Evolutionary conservation across 2,329 filamentous ascomycete genomes (phyloP).

Genomic region (Ramichloridium luteum): DNA sequence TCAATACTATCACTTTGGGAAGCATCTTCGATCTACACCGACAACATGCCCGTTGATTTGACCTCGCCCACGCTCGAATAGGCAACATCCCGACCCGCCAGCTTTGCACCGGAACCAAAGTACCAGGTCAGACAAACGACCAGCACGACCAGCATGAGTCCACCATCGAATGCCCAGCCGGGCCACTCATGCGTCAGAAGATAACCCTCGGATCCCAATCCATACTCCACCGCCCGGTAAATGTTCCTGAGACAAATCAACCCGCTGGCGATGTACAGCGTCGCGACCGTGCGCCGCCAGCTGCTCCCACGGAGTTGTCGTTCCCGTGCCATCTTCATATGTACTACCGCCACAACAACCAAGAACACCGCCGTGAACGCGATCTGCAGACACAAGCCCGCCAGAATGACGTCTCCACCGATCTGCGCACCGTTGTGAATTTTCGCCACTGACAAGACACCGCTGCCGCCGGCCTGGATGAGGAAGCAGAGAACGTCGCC

Average conservation of each 20-base stretch:
- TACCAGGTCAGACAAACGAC: slow-evolving; percentile 9
- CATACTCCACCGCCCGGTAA: slow-evolving; percentile 39
- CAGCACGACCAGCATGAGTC: slow-evolving; percentile 31
- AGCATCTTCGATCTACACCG: too few species aligned
- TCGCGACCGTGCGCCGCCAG: slow-evolving; percentile 26
- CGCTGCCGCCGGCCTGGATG: slow-evolving; percentile 38
- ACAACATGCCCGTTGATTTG: too few species aligned
- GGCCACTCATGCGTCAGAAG: slow-evolving; percentile 31
- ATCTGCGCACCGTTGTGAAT: slow-evolving; percentile 22
- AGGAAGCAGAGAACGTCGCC: slow-evolving; percentile 43
- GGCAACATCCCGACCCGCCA: too few species aligned
- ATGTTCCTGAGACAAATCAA: slow-evolving; percentile 37
- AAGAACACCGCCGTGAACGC: slow-evolving; percentile 46
- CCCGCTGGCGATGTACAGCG: slow-evolving; percentile 28
- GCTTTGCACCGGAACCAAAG: too few species aligned
- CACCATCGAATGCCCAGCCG: slow-evolving; percentile 35
- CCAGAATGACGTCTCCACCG: slow-evolving; percentile 44
- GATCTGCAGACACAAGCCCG: slow-evolving; percentile 46
- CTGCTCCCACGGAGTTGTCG: slow-evolving; percentile 9
- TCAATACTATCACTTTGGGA: too few species aligned
- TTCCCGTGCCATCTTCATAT: slow-evolving; percentile 28
- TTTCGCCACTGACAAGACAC: slow-evolving; percentile 24
- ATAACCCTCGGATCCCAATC: slow-evolving; percentile 31
- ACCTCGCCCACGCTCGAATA: too few species aligned
- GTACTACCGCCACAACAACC: slow-evolving; percentile 37